These are phyloP conservation scores for Schizochytrium sp. DNA, from an alignment of 108 stramenopile species.

Conservation along the genomic window DNA sequence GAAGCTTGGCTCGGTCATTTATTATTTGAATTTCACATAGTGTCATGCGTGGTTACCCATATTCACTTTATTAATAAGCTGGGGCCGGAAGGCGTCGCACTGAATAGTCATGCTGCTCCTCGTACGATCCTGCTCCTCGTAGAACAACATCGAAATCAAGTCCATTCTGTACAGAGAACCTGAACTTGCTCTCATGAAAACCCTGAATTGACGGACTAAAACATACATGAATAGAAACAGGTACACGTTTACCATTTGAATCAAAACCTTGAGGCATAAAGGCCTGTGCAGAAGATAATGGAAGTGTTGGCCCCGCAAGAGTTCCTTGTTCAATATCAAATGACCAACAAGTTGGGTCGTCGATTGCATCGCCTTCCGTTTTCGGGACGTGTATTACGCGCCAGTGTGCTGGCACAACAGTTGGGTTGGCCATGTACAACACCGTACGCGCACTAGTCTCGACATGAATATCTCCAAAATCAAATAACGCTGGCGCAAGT, in stretches of 20 bases:
- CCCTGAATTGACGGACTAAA: background rate
- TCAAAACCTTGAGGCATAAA: conserved; percentile 48
- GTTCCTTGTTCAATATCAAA: conserved; percentile 17
- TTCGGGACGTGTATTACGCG: background rate
- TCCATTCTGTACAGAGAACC: background rate
- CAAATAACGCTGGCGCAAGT: background rate
- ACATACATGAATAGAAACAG: background rate
- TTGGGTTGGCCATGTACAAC: conserved; percentile 21
- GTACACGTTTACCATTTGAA: conserved; percentile 27
- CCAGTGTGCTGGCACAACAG: background rate
- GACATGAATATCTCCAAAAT: conserved; percentile 44
- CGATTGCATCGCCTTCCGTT: background rate
- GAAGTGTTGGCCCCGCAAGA: conserved; percentile 27
- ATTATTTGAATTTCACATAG: background rate
- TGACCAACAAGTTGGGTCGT: conserved; percentile 51
- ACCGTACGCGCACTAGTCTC: background rate
- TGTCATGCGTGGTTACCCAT: background rate
- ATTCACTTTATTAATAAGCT: background rate
- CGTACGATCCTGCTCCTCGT: conserved; percentile 34
- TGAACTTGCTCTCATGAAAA: conserved; percentile 9
- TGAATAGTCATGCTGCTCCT: background rate
- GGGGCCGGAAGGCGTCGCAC: conserved; percentile 26
- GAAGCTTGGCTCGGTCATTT: background rate
- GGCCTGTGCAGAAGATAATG: background rate
- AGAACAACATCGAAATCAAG: background rate